Evolutionary conservation across 202 grass and related monocot genomes (phyloP), one percentile per base, ranked within the genome.

Genomic region (Schoenoplectus tabernaemontani): DNA sequence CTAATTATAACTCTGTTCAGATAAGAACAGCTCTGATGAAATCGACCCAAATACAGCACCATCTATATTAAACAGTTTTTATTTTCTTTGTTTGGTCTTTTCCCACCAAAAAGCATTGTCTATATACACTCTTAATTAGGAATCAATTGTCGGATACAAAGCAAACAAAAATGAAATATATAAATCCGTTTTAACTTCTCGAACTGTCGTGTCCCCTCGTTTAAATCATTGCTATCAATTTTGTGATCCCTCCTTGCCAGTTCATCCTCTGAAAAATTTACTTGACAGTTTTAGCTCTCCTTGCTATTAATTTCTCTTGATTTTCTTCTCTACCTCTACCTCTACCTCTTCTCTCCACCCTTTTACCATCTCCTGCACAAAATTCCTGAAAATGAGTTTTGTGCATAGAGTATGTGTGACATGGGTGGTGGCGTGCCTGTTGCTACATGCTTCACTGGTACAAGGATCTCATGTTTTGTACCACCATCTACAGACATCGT

Each of bases 401-500:
- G 24, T 32, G 43, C 15, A n/a, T 16, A 64, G 16, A 63, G 17
- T 63, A 33, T 19, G 39, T 47, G 1, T 80, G 78, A 65, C n/a
- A 38, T 65, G 16, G 3, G 33, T 48, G 58, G 60, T 80, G 8
- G 59, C 59, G 28, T 64, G 39, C 30, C 36, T 64, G 17, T 51
- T 80, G 46, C 48, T 83, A 22, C 59, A 46, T 10, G 43, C 67
- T 20, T 20, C 34, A 16, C 11, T 43, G 19, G 82, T 80, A 16
- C 47, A 41, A 48, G 68, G 88, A 23, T 87, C 90, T 3, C 93
- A 86, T 78, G 63, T 38, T 13, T 23, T 87, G 36, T 79, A 85
- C 19, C 72, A 39, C 24, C 51, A 87, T 44, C 62, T 89, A 4
- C 88, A 87, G 57, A 80, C 74, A 0, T 13, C 82, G 9, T 37